Base-by-base conservation (phyloP, 192 early-diverging fungal genomes). In the Thoreauomyces humboldtii region DNA sequence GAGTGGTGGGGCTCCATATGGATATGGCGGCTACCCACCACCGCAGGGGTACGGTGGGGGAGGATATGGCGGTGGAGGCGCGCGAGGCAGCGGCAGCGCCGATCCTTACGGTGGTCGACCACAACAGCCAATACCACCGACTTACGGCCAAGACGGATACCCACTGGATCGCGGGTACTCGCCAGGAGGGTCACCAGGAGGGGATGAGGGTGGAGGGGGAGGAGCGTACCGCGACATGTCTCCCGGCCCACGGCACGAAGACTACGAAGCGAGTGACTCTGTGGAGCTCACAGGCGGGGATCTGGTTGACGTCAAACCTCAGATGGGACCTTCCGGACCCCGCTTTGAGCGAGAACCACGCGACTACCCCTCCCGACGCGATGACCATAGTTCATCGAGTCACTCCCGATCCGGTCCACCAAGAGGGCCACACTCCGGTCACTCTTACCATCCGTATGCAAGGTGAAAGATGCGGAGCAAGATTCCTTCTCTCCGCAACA, bases 221-320 rank as follows among this genome's bases (percentile, higher is more conserved):
- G 27, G 50, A 2, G 50, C 4, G 4, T 64, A 59, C 22, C 72
- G 67, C 0, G n/a, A n/a, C n/a, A n/a, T n/a, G n/a, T 76, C 59
- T 43, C 69, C 69, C 9, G 74, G 64, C 38, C 35, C 50, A 27
- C 44, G 69, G 14, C 55, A 61, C 19, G 69, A 65, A 54, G 73
- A 66, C 15, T 67, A 73, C 15, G 64, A 66, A n/a, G n/a, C n/a
- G 33, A 43, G 53, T 25, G 58, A 55, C 32, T 36, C 61, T 29
- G 50, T 61, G 36, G 47, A 29, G 59, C 34, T 67, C 11, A 58
- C 65, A 17, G 62, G 72, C 31, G 51, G 61, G 17, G 59, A 67
- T 24, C 15, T 52, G 5, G 22, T 43, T 22, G 55, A 60, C 46
- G 54, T 57, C 7, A 66, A 66, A 42, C 64, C 64, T 2, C 31